Conservation (phyloP, 495 filamentous ascomycete species). For the Neurospora cerealis region DNA sequence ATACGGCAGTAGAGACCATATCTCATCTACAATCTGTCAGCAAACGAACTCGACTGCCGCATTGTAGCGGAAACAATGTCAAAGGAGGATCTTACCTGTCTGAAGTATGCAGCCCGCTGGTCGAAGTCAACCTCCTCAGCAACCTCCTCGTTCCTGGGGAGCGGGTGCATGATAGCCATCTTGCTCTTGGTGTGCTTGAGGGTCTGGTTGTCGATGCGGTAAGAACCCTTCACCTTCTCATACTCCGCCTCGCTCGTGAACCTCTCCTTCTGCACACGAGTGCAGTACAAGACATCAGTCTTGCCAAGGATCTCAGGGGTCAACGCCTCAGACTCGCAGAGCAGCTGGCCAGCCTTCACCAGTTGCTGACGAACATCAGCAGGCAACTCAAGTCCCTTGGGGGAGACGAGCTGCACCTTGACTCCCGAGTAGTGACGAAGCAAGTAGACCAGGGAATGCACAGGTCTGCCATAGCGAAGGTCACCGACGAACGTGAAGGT, state of each 20-base stretch:
- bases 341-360: constrained; percentile 59
- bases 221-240: constrained; percentile 75
- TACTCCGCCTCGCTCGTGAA: constrained; percentile 72
- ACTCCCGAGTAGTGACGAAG: constrained; percentile 84
- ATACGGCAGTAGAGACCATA: constrained; percentile 97
- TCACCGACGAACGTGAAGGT: constrained; percentile 95
- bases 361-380: constrained; percentile 60
- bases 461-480: constrained; percentile 82
- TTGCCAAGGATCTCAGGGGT: constrained; percentile 74
- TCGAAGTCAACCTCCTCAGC: constrained; percentile 95
- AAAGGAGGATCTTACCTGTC: constrained; percentile 66
- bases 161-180: constrained; percentile 90
- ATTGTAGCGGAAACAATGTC: background rate
- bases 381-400: constrained; percentile 68
- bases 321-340: constrained; percentile 62
- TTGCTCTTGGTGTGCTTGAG: constrained; percentile 82
- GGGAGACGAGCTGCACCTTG: constrained; percentile 81
- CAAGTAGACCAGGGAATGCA: constrained; percentile 88
- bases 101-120: constrained; percentile 92
- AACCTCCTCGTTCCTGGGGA: constrained; percentile 88
- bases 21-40: constrained; percentile 64
- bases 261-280: constrained; percentile 90
- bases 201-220: constrained; percentile 82
- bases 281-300: constrained; percentile 91
- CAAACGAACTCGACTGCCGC: constrained; percentile 17